Percentiles rank a stretch among this genome's conserved stretches.
Conservation (phyloP, 1,139 yeast genomes). For the Sporopachydermia cereana region DNA sequence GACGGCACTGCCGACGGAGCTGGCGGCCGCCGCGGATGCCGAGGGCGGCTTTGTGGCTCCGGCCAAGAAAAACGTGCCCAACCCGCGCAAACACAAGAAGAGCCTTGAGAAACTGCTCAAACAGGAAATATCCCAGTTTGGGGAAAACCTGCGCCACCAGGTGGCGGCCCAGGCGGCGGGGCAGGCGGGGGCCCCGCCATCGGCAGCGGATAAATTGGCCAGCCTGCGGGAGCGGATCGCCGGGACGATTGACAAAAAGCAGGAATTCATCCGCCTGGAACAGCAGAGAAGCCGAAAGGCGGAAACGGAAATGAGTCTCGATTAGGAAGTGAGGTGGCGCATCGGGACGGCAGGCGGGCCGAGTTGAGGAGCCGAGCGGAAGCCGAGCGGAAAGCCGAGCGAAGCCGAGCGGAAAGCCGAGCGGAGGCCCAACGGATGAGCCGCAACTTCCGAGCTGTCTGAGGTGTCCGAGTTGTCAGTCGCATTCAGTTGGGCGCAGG, state of each 20-base stretch:
- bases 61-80: background rate
- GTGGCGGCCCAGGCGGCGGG: background rate
- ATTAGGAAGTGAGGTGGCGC: background rate
- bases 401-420: no score
- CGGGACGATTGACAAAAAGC: background rate
- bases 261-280: background rate
- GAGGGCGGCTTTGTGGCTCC: slow-evolving; percentile 1
- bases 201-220: background rate
- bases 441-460: no score
- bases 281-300: background rate
- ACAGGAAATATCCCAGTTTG: background rate
- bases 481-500: no score
- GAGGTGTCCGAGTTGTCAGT: no score
- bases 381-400: no score
- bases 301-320: background rate
- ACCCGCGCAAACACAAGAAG: background rate
- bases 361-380: no score
- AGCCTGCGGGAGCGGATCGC: background rate
- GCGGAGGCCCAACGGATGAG: no score
- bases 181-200: background rate
- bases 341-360: no score
- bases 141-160: background rate
- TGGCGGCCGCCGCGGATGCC: background rate
- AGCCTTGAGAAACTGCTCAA: background rate
- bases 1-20: background rate